These are phyloP conservation scores for Cicer yamashitae DNA, from an alignment of 306 rosid species.

Conservation along the genomic window DNA sequence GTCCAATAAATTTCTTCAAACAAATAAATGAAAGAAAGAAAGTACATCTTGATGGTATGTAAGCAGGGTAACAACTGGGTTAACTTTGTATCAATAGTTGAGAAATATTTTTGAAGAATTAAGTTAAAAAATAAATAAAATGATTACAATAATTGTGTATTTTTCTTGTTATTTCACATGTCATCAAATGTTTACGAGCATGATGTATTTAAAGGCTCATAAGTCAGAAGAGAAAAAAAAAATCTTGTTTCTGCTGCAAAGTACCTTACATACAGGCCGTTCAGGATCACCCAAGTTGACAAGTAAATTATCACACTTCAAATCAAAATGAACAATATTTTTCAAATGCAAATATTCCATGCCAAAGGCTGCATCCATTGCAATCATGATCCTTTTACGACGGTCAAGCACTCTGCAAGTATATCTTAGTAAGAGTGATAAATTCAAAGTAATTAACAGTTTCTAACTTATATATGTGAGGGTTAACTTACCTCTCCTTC, in stretches of 20 bases:
- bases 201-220: background rate
- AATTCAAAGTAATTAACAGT: conserved; percentile 24
- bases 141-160: background rate
- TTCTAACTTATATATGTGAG: conserved; percentile 29
- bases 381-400: conserved; percentile 78
- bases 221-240: background rate
- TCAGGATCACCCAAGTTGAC: conserved; percentile 93
- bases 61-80: conserved; percentile 1
- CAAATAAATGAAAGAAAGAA: background rate
- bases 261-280: conserved; percentile 94
- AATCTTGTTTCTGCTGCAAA: conserved; percentile 20
- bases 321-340: conserved; percentile 92
- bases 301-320: conserved; percentile 93
- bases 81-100: conserved; percentile 24
- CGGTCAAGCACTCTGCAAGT: conserved; percentile 85
- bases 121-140: background rate
- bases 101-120: background rate
- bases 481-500: conserved; percentile 68
- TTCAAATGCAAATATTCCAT: conserved; percentile 97
- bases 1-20: conserved; percentile 29
- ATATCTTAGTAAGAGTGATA: conserved; percentile 38
- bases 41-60: background rate
- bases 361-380: conserved; percentile 96
- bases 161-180: conserved; percentile 22
- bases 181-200: conserved; percentile 8